These are phyloP conservation scores for Dicorynia guianensis DNA, from an alignment of 306 rosid genomes.

Conservation along the genomic window DNA sequence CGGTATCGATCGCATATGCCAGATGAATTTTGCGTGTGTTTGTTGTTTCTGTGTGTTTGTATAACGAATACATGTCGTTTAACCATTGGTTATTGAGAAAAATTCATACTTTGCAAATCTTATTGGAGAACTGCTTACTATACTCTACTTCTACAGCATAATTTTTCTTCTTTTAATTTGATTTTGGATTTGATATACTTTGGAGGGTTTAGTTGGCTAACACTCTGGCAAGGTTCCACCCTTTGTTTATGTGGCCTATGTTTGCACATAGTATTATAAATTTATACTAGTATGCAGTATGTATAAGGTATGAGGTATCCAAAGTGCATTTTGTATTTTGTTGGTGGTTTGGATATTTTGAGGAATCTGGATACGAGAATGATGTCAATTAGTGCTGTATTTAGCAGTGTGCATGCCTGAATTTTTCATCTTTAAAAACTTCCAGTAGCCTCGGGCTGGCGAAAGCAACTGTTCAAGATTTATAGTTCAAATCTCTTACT, in stretches of 20 bases:
- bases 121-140: neutral
- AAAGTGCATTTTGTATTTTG: slow-evolving; percentile 13
- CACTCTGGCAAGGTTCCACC: slow-evolving; percentile 18
- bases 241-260: neutral
- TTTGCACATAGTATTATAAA: neutral
- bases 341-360: slow-evolving; percentile 2
- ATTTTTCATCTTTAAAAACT: neutral
- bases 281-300: neutral
- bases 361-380: neutral
- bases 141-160: neutral
- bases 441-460: slow-evolving; percentile 13
- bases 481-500: neutral
- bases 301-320: neutral
- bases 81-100: neutral
- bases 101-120: neutral
- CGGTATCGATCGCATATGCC: slow-evolving; percentile 46
- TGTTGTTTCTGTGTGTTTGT: neutral
- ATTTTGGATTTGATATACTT: neutral
- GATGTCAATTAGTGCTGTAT: neutral
- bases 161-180: neutral
- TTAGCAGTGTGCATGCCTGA: neutral
- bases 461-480: neutral
- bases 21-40: neutral
- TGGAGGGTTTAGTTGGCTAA: neutral
- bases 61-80: neutral